These are phyloP conservation scores for Castanospermum australe DNA, from an alignment of 306 rosid species.

Conservation along the genomic window DNA sequence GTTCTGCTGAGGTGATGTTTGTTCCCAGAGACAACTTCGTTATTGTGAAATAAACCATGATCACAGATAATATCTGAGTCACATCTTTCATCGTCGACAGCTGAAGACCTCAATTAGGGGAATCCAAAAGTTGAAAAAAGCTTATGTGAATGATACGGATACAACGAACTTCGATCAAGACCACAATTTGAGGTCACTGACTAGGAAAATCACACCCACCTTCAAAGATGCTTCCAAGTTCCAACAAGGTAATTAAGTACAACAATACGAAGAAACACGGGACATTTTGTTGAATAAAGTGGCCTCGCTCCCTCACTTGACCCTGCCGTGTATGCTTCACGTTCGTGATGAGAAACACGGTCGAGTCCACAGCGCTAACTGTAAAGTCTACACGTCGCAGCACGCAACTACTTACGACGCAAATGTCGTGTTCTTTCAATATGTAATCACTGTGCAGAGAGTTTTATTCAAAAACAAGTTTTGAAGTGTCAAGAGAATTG, in stretches of 20 bases:
- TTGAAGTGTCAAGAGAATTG: background rate
- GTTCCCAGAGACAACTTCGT: background rate
- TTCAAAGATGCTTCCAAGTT: conserved; percentile 14
- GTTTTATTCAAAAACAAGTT: background rate
- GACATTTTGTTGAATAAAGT: conserved; percentile 5
- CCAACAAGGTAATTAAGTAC: background rate
- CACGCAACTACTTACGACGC: background rate
- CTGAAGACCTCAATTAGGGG: conserved; percentile 1
- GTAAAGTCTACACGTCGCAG: background rate
- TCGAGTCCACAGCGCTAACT: background rate
- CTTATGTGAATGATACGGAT: background rate
- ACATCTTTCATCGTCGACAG: conserved; percentile 18
- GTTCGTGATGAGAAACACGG: background rate
- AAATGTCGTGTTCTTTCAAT: background rate
- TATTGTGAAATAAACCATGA: background rate
- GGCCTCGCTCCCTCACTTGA: background rate
- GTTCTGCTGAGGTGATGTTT: background rate
- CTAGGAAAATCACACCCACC: conserved; percentile 8
- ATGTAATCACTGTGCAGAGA: background rate
- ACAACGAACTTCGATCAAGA: background rate
- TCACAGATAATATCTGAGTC: conserved; percentile 14
- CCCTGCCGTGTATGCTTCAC: background rate
- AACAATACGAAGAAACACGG: background rate
- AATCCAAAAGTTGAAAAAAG: conserved; percentile 17
- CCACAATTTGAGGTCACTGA: background rate